phyloP scores from a whole-genome alignment of 176 grass and related monocot genomes.

The Luzula sylvatica region DNA sequence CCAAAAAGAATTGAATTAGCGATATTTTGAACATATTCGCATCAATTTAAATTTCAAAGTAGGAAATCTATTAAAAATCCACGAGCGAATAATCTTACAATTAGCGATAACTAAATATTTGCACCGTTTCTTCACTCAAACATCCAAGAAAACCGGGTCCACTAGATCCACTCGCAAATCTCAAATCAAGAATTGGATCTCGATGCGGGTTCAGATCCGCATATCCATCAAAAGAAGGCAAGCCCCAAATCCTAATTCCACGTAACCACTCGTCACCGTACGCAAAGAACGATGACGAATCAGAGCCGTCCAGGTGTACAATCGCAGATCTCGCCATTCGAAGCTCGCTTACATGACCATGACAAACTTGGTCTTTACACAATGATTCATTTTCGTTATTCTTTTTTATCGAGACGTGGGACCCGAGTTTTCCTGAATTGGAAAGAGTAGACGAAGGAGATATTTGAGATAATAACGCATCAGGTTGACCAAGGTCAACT shows the following conservation, averaged over 20 bases:
- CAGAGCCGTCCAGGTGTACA: slow-evolving; percentile 23
- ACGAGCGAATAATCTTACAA: no score
- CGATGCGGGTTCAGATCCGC: slow-evolving; percentile 44
- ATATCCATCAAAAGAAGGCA: slow-evolving; percentile 50
- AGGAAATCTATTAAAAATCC: no score
- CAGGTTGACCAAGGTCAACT: slow-evolving; percentile 38
- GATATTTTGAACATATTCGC: no score
- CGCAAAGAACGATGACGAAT: slow-evolving; percentile 34
- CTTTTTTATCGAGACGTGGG: slow-evolving; percentile 49
- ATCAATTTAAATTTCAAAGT: no score
- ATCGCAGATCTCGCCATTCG: slow-evolving; percentile 74
- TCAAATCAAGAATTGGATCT: slow-evolving; percentile 75
- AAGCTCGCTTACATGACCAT: slow-evolving; percentile 44
- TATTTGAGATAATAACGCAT: slow-evolving; percentile 29
- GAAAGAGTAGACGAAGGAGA: slow-evolving; percentile 19
- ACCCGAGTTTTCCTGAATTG: slow-evolving; percentile 46
- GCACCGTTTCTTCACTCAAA: slow-evolving; percentile 57
- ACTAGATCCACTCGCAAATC: slow-evolving; percentile 27
- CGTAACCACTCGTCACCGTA: slow-evolving; percentile 51
- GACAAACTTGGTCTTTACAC: slow-evolving; percentile 22
- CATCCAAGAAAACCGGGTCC: slow-evolving; percentile 59
- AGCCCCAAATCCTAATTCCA: slow-evolving; percentile 38
- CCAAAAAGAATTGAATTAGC: no score
- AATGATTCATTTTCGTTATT: slow-evolving; percentile 21
- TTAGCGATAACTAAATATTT: slow-evolving; percentile 35